Base-by-base conservation (phyloP, 2,329 filamentous ascomycete species). In the Exophiala aquamarina region DNA sequence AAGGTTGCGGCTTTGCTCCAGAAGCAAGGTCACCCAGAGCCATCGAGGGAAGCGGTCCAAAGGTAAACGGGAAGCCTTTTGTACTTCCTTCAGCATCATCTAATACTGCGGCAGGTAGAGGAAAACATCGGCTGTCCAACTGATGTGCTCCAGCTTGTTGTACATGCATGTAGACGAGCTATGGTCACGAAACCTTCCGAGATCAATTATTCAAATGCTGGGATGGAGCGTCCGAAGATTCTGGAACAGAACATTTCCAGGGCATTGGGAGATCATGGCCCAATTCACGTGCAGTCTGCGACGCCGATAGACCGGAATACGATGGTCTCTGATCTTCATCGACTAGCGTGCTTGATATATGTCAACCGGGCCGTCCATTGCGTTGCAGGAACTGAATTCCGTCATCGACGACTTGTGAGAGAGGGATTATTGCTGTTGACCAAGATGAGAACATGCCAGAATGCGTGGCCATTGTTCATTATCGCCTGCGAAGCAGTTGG, bases 391-490 rank as follows among this genome's bases (percentile, higher is more conserved):
- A 44, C 33, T 33, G 50, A 54, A 21, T 50, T 54, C 23, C 47
- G 31, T 20, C 49, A 55, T 14, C 43, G 49, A 31, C 44, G 49
- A 34, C 46, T 52, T 31, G 49, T 55, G 19, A 47, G 39, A 44
- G 52, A 55, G 45, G 49, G 49, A 19, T 48, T 55, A 31, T 47
- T 44, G 39, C 49, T 52, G 35, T 38, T 55, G 45, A 47, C 45
- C 41, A 44, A 49, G 38, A 52, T 55, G 49, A 15, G 5, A 39
- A 52, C 49, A 40, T 55, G 52, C 38, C 44, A 55, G 49, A 49
- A 46, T 17, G 49, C 49, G 34, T 55, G 52, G 49, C 52, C 49
- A 37, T 44, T 52, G 37, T 52, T 55, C 41, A 55, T 55, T 23
- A 47, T 55, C 42, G 52, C 44, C n/a, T 55, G 49, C 23, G 52